Evolutionary conservation across 495 filamentous ascomycete genomes (phyloP).

Genomic region (Hypoxylon perforatum): DNA sequence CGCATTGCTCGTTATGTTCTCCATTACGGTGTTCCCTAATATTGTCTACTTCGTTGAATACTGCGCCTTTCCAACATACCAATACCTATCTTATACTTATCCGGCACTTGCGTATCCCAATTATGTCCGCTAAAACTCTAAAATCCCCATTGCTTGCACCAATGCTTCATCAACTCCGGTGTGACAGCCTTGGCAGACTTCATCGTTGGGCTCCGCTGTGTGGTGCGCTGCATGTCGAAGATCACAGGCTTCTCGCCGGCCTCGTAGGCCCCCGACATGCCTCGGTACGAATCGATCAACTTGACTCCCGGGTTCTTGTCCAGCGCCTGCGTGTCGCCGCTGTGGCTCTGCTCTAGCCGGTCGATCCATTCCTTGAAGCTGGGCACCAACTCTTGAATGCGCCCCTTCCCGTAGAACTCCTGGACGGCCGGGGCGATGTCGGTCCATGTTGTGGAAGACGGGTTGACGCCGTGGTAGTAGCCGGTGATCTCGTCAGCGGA

Average conservation of each 20-base stretch:
- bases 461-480: constrained; percentile 64
- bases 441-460: constrained; percentile 48
- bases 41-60: no score
- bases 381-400: constrained; percentile 50
- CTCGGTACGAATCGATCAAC: constrained; percentile 54
- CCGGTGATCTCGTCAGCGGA: constrained; percentile 42
- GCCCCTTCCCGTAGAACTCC: constrained; percentile 48
- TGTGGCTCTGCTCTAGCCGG: constrained; percentile 51
- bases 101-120: no score
- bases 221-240: constrained; percentile 50
- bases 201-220: constrained; percentile 51
- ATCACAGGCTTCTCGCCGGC: constrained; percentile 33
- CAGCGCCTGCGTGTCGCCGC: constrained; percentile 40
- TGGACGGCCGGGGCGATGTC: constrained; percentile 48
- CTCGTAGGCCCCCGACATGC: constrained; percentile 36
- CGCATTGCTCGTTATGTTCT: no score
- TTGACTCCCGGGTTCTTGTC: constrained; percentile 56
- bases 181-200: constrained; percentile 50
- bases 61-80: no score
- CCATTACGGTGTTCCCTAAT: no score
- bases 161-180: constrained; percentile 57
- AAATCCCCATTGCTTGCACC: constrained; percentile 63
- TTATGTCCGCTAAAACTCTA: constrained; percentile 12
- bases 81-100: no score
- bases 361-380: constrained; percentile 54